Evolutionary conservation across 2,329 filamentous ascomycete genomes (phyloP).

Genomic region (Colletotrichum viniferum): DNA sequence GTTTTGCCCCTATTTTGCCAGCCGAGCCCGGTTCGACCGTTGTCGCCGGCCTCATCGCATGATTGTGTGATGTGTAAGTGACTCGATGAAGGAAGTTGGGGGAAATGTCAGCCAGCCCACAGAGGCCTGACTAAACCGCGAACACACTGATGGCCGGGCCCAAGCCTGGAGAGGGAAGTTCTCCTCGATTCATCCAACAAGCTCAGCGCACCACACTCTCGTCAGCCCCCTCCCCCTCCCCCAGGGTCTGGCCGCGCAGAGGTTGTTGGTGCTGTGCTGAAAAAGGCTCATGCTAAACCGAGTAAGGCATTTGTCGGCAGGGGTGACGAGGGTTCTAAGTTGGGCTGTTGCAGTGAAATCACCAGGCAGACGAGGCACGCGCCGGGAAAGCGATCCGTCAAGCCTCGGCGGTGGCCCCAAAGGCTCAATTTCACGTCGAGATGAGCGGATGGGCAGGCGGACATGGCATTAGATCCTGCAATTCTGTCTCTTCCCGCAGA

Average conservation of each 20-base stretch:
- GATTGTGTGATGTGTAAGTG: not conserved
- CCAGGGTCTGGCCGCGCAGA: not conserved
- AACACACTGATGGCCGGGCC: not conserved
- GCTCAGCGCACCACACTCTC: not conserved
- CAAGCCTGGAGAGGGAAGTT: not conserved
- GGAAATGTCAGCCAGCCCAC: not conserved
- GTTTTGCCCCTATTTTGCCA: not conserved
- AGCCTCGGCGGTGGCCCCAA: not conserved
- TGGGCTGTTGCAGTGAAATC: not conserved
- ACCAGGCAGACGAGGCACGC: not conserved
- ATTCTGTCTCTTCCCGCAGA: not conserved
- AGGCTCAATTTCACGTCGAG: not conserved
- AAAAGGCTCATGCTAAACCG: not conserved
- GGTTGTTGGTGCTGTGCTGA: not conserved
- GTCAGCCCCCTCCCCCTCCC: not conserved
- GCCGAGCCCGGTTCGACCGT: not conserved
- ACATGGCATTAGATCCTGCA: not conserved
- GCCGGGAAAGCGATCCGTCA: not conserved
- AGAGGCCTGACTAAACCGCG: not conserved
- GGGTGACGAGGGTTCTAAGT: not conserved
- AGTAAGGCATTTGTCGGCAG: not conserved
- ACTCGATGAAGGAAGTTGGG: not conserved
- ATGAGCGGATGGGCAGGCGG: not conserved
- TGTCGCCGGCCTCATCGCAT: not conserved
- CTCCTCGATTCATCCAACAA: not conserved